Evolutionary conservation across 805 yeast species (phyloP).

Genomic region (Zygotorulaspora florentina): DNA sequence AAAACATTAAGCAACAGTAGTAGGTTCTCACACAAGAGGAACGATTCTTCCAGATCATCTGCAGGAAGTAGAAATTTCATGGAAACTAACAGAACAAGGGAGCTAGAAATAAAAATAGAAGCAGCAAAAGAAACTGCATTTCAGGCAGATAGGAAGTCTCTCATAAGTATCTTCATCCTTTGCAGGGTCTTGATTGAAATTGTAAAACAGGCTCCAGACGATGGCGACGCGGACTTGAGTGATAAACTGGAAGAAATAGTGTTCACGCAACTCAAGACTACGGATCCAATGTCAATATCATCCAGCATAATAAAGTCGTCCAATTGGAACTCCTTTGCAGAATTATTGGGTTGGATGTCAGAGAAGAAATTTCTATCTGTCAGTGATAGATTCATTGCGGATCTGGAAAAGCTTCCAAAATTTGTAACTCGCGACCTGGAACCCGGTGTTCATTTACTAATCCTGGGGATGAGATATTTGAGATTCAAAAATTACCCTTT

Average conservation of each 20-base stretch:
- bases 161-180: conserved; percentile 80
- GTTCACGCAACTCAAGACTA: conserved; percentile 79
- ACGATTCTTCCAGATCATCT: conserved; percentile 46
- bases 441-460: conserved; percentile 64
- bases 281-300: conserved; percentile 70
- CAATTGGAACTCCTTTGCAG: conserved; percentile 91
- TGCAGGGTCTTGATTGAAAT: conserved; percentile 92
- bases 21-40: conserved; percentile 43
- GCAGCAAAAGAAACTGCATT: conserved; percentile 61
- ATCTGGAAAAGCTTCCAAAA: conserved; percentile 74
- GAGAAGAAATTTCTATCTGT: conserved; percentile 78
- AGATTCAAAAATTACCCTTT: conserved; percentile 78
- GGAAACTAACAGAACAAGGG: conserved; percentile 59
- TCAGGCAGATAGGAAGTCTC: conserved; percentile 80
- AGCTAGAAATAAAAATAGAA: conserved; percentile 37
- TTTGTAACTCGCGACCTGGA: conserved; percentile 47
- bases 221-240: conserved; percentile 71
- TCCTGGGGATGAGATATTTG: conserved; percentile 88
- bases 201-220: conserved; percentile 77
- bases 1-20: conserved; percentile 35
- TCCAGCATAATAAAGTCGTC: conserved; percentile 76
- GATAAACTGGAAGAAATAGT: conserved; percentile 89
- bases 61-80: conserved; percentile 18
- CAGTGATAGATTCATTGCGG: conserved; percentile 90
- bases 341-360: conserved; percentile 86